phyloP scores from a whole-genome alignment of 2,329 filamentous ascomycete genomes.

The Emmonsia crescens region DNA sequence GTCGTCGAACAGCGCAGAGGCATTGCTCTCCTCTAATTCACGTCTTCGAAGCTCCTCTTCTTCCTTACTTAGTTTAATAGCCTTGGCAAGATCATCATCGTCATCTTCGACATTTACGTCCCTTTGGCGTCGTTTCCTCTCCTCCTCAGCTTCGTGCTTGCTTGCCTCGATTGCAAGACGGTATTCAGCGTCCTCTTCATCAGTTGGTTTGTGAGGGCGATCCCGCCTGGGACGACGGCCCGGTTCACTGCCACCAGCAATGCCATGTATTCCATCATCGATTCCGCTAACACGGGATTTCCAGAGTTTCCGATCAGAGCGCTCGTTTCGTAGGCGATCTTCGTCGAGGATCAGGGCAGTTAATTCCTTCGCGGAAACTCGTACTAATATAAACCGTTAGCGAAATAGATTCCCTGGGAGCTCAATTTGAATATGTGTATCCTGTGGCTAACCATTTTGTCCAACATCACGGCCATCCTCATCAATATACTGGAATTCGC shows the following conservation, averaged over 20 bases:
- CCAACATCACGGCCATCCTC: slow-evolving; percentile 93
- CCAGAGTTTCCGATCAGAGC: slow-evolving; percentile 86
- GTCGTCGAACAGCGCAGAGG: slow-evolving; percentile 80
- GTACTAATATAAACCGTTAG: slow-evolving; percentile 48
- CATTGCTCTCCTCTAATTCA: slow-evolving; percentile 78
- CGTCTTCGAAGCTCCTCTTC: slow-evolving; percentile 73
- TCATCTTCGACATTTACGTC: slow-evolving; percentile 46
- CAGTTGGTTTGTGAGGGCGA: slow-evolving; percentile 43
- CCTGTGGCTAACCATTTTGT: slow-evolving; percentile 65
- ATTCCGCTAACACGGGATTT: slow-evolving; percentile 92
- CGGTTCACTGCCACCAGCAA: slow-evolving; percentile 31
- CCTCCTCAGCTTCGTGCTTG: slow-evolving; percentile 89
- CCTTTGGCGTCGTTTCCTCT: slow-evolving; percentile 55
- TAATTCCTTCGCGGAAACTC: slow-evolving; percentile 90
- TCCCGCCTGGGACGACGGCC: slow-evolving; percentile 33
- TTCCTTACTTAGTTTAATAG: slow-evolving; percentile 89
- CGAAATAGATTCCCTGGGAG: neutral
- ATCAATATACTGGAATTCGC: slow-evolving; percentile 93
- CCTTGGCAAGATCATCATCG: slow-evolving; percentile 87
- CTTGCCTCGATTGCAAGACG: slow-evolving; percentile 85
- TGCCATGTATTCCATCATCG: slow-evolving; percentile 55
- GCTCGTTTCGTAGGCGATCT: slow-evolving; percentile 78
- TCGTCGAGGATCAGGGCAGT: slow-evolving; percentile 88
- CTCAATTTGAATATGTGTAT: neutral
- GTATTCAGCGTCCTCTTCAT: slow-evolving; percentile 87